Base-by-base conservation (phyloP, 2,329 filamentous ascomycete species). In the Parastagonospora avenae region DNA sequence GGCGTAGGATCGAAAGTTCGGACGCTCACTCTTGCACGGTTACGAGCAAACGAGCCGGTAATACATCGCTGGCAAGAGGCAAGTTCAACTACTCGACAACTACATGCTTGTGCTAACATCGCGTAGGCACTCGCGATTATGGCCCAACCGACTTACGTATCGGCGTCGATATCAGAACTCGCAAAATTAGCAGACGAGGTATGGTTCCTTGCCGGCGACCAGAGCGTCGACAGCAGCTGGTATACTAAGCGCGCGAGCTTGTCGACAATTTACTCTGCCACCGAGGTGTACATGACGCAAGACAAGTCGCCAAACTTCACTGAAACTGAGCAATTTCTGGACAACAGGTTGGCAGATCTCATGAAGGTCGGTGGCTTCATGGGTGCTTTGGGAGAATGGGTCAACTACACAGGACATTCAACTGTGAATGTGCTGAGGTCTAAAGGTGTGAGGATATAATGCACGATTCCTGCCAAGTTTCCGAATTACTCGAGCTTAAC, bases 241-340 rank as follows among this genome's bases (percentile, higher is more conserved):
- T 99, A 99, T 64, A 86, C 86, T 2, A 89, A 88, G 70, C 80
- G 87, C 3, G 80, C 85, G 8, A 82, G 80, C 0, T 72, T 90
- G 19, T 80, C 84, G 0, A 80, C 81, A 2, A 80, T 90, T n/a
- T 91, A 90, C 68, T 91, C 91, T 1, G 74, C 76, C 4, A 73
- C 88, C 48, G 94, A 99, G 76, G 79, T 97, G 4, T 96, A 92
- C 76, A 97, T 97, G 92, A 97, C 92, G 16, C 92, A 89, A 52
- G 94, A 97, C 74, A 81, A 79, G 53, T 92, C 88, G 4, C 77
- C 82, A 0, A 85, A 84, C n/a, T 94, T 90, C 64, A 72, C 68
- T 8, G 90, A 92, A 56, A 97, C 94, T 3, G 86, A 87, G 59
- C 81, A 84, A 8, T 99, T 97, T 71, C 77, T 97, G 46, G 83